A percentile compares a stretch with the other conserved stretches of the same genome.
These are phyloP conservation scores for Trichosporon asahii DNA, from an alignment of 1,284 basidiomycete species.

Conservation along the genomic window DNA sequence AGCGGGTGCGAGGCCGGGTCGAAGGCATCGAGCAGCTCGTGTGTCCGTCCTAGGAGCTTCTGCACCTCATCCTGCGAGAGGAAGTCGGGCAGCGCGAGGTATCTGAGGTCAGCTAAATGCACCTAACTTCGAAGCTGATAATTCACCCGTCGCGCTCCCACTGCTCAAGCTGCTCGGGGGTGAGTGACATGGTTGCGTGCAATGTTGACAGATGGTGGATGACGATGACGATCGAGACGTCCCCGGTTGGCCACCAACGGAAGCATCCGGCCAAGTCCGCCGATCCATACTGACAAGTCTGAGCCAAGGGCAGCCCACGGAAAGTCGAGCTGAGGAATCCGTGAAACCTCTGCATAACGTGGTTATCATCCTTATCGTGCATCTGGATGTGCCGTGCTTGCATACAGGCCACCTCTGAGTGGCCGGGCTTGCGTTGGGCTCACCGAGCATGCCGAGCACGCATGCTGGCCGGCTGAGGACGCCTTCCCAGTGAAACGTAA, in stretches of 20 bases:
- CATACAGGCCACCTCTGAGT: neutral
- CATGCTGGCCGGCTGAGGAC: no score
- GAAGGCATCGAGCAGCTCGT: constrained; percentile 72
- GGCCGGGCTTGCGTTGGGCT: neutral
- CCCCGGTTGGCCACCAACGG: neutral
- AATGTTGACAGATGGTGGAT: neutral
- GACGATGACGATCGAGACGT: neutral
- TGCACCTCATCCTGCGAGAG: constrained; percentile 60
- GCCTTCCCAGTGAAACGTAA: constrained; percentile 1
- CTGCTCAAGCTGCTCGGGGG: constrained; percentile 33
- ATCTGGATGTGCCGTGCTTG: neutral
- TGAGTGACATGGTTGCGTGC: constrained; percentile 29
- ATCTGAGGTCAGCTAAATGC: constrained; percentile 52
- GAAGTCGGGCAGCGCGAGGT: constrained; percentile 74
- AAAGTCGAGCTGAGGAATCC: neutral
- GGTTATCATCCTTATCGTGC: neutral
- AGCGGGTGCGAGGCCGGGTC: constrained; percentile 72
- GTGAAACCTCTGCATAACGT: neutral
- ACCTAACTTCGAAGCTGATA: neutral
- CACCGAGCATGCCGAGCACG: no score
- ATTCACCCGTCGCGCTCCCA: constrained; percentile 40
- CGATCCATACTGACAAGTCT: neutral
- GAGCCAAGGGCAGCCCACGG: no score
- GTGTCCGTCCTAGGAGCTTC: constrained; percentile 66
- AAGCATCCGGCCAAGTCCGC: constrained; percentile 3